Evolutionary conservation across 495 filamentous ascomycete genomes (phyloP), one percentile per base, ranked within the genome.

Genomic region (Staphylotrichum longicolle): DNA sequence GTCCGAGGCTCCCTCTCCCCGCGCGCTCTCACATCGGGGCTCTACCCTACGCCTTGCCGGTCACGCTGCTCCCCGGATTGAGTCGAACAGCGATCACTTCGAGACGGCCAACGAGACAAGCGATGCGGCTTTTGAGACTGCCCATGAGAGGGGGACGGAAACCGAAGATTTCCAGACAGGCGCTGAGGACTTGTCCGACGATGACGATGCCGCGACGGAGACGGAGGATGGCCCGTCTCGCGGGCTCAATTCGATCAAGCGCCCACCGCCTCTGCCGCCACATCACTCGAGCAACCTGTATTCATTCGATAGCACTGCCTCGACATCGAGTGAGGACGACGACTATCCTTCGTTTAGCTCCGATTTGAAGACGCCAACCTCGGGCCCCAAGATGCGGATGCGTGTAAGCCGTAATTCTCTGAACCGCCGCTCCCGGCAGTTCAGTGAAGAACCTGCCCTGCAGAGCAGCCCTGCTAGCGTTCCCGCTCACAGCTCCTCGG

Each of bases 91-190:
- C 60, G 90, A 95, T 64, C 83, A 83, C 12, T 96, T 94, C 65
- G 90, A 95, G 59, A 95, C 90, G 30, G 90, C 91, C 34, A 89
- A 89, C 60, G 92, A 96, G 66, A 86, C 86, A 12, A 88, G 90
- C 61, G 90, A 93, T 72, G 87, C 90, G 20, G 87, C 90, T 41
- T 96, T 95, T 63, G 91, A 95, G 72, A 90, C 88, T 12, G 90
- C 91, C 3, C 87, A 91, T 63, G 91, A 95, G 74, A 83, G 83
- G 3, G 89, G 79, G 41, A 91, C 88, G 5, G 93, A 96, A 75
- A 96, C 91, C 37, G 94, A 98, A 61, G 91, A 91, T 50, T 96
- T 96, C 84, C 89, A 95, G 71, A 97, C 94, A 12, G 91, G 90
- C 30, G 80, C 85, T 20, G 94, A 97, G 74, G 85, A 95, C 66